Evolutionary conservation across 805 yeast genomes (phyloP).

Genomic region (Metschnikowia vanudenii): DNA sequence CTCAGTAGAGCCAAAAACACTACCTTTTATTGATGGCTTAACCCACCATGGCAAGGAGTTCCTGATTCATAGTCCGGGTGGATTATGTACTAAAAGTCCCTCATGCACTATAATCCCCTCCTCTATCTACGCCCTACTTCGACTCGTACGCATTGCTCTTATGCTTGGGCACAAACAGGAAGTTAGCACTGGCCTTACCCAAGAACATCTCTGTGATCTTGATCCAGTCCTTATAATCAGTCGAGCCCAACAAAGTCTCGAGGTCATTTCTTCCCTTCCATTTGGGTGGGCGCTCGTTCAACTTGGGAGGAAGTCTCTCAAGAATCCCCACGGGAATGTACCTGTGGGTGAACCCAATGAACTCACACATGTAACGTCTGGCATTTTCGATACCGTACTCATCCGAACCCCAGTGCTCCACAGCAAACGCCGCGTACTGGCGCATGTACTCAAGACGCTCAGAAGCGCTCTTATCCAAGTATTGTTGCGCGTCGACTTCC

Average conservation of each 20-base stretch:
- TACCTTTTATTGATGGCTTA: background rate
- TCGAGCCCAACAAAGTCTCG: conserved; percentile 83
- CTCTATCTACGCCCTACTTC: no score
- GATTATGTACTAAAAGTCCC: no score
- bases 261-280: conserved; percentile 93
- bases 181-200: conserved; percentile 76
- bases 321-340: conserved; percentile 92
- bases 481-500: conserved; percentile 86
- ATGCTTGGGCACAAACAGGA: conserved; percentile 88
- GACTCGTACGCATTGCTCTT: conserved; percentile 74
- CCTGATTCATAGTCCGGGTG: no score
- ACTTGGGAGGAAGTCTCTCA: conserved; percentile 81
- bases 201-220: conserved; percentile 92
- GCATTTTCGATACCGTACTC: conserved; percentile 88
- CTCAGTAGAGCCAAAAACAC: no score
- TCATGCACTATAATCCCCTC: no score
- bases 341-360: conserved; percentile 88
- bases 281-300: conserved; percentile 90
- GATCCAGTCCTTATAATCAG: conserved; percentile 92
- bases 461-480: conserved; percentile 84
- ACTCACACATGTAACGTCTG: conserved; percentile 91
- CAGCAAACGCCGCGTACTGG: conserved; percentile 72
- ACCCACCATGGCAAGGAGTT: no score
- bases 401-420: conserved; percentile 98
- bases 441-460: conserved; percentile 79